phyloP scores from a whole-genome alignment of 441 rosid species.

The Flueggea neowawraea region DNA sequence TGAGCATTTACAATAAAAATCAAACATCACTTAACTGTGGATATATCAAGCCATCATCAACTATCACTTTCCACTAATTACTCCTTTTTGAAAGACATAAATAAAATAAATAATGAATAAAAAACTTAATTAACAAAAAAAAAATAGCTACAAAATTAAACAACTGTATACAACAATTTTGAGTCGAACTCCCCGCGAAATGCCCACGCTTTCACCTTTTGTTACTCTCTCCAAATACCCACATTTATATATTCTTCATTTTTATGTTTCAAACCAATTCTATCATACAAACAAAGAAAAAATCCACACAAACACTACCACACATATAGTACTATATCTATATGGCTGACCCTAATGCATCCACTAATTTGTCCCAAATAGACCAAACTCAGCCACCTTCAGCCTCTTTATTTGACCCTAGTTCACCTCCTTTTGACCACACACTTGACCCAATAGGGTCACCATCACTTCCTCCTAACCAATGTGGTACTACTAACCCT shows the following conservation, averaged over 20 bases:
- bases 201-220: conserved; percentile 42
- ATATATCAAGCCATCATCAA: no score
- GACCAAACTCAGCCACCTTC: conserved; percentile 18
- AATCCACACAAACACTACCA: no score
- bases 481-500: conserved; percentile 24
- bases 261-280: neutral
- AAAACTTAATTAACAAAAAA: neutral
- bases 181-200: conserved; percentile 28
- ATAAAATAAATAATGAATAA: neutral
- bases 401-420: conserved; percentile 14
- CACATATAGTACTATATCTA: no score
- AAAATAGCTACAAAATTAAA: neutral
- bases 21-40: no score
- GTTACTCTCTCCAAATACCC: neutral
- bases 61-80: no score
- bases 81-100: no score
- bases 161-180: conserved; percentile 19
- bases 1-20: no score
- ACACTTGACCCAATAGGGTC: conserved; percentile 20
- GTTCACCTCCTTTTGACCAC: neutral
- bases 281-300: neutral
- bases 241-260: conserved; percentile 10
- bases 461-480: conserved; percentile 13
- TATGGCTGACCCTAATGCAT: conserved; percentile 34
- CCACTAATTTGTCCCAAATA: conserved; percentile 24